phyloP scores from a whole-genome alignment of 2,329 filamentous ascomycete genomes.

The Talaromyces sp. region DNA sequence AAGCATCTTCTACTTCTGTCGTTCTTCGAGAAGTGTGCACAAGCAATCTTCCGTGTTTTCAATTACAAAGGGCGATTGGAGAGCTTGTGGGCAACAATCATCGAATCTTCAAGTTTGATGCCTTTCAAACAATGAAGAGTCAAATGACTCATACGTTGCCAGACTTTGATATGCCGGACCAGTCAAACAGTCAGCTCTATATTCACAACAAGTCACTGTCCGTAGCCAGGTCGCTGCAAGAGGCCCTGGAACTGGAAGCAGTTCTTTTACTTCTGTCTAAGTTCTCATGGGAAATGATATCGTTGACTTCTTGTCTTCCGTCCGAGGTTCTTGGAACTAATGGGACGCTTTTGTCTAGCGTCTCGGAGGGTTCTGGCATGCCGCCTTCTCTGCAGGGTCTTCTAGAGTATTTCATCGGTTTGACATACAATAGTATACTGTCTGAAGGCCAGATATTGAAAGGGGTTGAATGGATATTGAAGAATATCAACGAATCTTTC shows the following conservation, averaged over 20 bases:
- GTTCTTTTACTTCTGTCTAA: no score
- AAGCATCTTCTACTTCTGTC: not conserved
- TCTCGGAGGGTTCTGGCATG: not conserved
- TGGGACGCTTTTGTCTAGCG: not conserved
- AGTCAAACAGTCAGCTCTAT: not conserved
- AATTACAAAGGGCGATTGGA: not conserved
- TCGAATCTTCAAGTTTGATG: not conserved
- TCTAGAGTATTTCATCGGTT: not conserved
- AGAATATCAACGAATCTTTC: not conserved
- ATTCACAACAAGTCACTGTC: not conserved
- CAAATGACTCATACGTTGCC: not conserved
- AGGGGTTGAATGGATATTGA: not conserved
- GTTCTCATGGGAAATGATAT: not conserved
- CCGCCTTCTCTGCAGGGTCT: not conserved
- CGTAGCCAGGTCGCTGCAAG: not conserved
- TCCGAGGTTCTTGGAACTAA: not conserved
- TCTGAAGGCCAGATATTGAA: not conserved
- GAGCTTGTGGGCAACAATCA: not conserved
- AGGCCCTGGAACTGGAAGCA: not conserved
- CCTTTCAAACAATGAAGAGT: not conserved
- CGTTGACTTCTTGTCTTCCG: not conserved
- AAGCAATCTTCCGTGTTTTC: slow-evolving; percentile 8
- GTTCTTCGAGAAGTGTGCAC: not conserved
- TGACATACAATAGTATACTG: not conserved
- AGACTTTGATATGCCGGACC: not conserved